Conservation (phyloP, 2,329 filamentous ascomycete genomes). For the Nemania sp. region DNA sequence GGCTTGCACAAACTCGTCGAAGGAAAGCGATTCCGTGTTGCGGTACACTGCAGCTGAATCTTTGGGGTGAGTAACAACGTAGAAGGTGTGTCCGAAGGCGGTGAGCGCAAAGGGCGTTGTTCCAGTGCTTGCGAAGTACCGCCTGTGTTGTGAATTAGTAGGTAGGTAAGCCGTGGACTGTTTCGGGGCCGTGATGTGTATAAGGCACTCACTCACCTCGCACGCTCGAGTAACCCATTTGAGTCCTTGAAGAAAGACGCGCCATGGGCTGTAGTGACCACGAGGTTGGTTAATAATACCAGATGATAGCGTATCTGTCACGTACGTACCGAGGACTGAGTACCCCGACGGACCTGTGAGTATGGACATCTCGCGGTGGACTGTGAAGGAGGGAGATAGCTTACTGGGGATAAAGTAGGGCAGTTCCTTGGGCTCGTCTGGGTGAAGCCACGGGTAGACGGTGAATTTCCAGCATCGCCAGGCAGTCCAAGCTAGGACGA, state of each 20-base stretch:
- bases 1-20: conserved; percentile 6
- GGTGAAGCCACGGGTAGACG: background rate
- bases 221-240: background rate
- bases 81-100: background rate
- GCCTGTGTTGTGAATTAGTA: background rate
- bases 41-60: background rate
- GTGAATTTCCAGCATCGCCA: background rate
- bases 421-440: background rate
- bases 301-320: no score
- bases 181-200: no score
- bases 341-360: no score
- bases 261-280: background rate
- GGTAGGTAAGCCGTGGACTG: background rate
- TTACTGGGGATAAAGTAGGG: background rate
- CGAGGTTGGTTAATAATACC: background rate
- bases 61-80: background rate
- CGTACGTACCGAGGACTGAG: background rate
- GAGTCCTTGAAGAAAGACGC: background rate
- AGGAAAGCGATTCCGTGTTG: background rate
- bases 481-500: no score
- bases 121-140: background rate
- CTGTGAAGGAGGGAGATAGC: no score
- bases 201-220: background rate
- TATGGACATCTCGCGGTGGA: no score
- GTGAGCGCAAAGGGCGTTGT: background rate